These are phyloP conservation scores for Fusarium sp. DNA, from an alignment of 2,329 filamentous ascomycete species.

Conservation along the genomic window DNA sequence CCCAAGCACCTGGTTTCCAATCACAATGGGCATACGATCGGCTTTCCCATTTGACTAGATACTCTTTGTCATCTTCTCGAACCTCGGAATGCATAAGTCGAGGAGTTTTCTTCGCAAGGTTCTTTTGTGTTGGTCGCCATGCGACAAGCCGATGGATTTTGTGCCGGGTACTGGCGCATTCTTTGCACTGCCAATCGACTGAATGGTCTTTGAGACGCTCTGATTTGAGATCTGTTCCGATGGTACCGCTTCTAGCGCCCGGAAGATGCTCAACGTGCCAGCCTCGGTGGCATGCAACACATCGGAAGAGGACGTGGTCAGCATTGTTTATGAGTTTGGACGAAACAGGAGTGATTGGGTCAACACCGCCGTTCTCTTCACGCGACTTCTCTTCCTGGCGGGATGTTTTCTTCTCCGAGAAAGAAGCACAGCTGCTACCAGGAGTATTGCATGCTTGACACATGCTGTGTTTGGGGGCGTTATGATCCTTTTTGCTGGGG, in stretches of 20 bases:
- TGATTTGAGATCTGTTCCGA: constrained; percentile 48
- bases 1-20: constrained; percentile 93
- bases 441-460: constrained; percentile 76
- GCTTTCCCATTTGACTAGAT: constrained; percentile 87
- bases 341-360: constrained; percentile 77
- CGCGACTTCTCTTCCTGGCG: constrained; percentile 87
- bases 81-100: constrained; percentile 57
- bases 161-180: constrained; percentile 72
- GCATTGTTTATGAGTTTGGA: constrained; percentile 76
- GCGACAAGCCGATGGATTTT: constrained; percentile 85
- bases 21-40: constrained; percentile 83
- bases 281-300: constrained; percentile 76
- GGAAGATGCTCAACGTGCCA: constrained; percentile 90
- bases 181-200: constrained; percentile 80
- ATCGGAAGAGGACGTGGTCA: constrained; percentile 84
- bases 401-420: constrained; percentile 77
- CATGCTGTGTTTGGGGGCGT: constrained; percentile 74
- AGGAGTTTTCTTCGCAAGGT: constrained; percentile 4
- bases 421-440: constrained; percentile 79
- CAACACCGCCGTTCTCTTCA: constrained; percentile 79
- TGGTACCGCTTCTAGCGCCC: constrained; percentile 50
- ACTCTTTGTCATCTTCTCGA: constrained; percentile 79
- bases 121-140: constrained; percentile 75
- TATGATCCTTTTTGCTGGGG: constrained; percentile 73
- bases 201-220: constrained; percentile 79